Evolutionary conservation across 2,329 filamentous ascomycete genomes (phyloP), one percentile per base, ranked within the genome.

Genomic region (Zasmidium cellare): DNA sequence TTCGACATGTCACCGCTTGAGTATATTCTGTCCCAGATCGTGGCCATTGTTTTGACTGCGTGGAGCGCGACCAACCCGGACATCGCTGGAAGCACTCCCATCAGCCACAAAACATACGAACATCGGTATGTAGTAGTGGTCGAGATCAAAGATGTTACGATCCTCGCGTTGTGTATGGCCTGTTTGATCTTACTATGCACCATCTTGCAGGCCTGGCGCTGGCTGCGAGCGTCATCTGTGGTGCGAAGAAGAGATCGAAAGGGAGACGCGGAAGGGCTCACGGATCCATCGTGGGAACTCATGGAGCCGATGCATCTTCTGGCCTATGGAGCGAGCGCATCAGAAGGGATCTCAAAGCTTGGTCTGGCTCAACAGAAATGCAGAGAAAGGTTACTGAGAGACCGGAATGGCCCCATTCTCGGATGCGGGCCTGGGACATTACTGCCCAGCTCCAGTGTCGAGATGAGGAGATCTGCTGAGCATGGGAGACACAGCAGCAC

Each of bases 21-120:
- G 20, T 52, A 57, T 18, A 52, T 57, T 14, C 38, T 52, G n/a
- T 24, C 38, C 12, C 55, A 57, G 11, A 57, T 57, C 18, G 41
- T 23, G 20, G 55, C 38, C 22, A 57, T 57, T 20, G 48, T 57
- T 20, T 18, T 35, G 48, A 57, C 55, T 9, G 55, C 55, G 12
- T 52, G 48, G 48, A 52, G 38, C 2, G 49, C 38, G 18, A 57
- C 55, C 6, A 57, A 57, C 35, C 38, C 47, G 9, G 55, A 57
- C 18, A 47, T 52, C 7, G 41, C 55, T 9, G 23, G 11, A 11
- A 52, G 14, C 12, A 50, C 46, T 9, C n/a, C 9, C 3, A 45
- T 55, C 19, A 19, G 24, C 19, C 28, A 49, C 35, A 46, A 44
- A 19, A 38, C 19, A 2, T 55, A 50, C 24, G 53, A 55, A 19